phyloP scores from a whole-genome alignment of 225 moss, liverwort and hornwort genomes.

The Pseudisothecium myosuroides region DNA sequence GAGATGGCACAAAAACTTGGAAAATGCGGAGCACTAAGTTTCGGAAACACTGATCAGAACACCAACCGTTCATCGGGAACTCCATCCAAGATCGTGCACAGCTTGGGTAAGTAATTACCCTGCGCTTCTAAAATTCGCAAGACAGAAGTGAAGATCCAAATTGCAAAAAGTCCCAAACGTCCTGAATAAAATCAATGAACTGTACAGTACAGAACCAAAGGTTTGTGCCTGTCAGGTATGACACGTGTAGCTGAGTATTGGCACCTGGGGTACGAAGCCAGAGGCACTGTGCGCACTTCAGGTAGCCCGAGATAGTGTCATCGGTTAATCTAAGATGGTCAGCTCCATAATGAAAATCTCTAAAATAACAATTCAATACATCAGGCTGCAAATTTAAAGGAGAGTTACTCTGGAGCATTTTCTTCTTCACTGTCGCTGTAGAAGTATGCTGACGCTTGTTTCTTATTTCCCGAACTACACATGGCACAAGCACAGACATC shows the following conservation, averaged over 20 bases:
- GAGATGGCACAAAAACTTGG: neutral
- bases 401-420: constrained; percentile 22
- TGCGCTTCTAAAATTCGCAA: neutral
- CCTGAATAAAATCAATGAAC: neutral
- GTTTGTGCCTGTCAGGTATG: neutral
- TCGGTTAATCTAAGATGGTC: neutral
- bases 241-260: neutral
- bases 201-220: neutral
- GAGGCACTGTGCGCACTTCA: neutral
- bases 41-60: neutral
- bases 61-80: neutral
- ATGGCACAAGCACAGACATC: neutral
- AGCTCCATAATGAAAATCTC: neutral
- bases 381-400: neutral
- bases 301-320: neutral
- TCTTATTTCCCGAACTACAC: constrained; percentile 32
- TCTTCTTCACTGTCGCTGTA: constrained; percentile 63
- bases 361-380: neutral
- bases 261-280: neutral
- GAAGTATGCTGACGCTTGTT: constrained; percentile 52
- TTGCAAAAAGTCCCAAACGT: neutral
- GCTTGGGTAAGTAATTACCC: neutral
- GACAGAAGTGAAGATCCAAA: neutral
- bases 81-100: neutral
- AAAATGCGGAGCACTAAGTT: neutral